These are phyloP conservation scores for Sarocladium strictum DNA, from an alignment of 2,329 filamentous ascomycete genomes.

Conservation along the genomic window DNA sequence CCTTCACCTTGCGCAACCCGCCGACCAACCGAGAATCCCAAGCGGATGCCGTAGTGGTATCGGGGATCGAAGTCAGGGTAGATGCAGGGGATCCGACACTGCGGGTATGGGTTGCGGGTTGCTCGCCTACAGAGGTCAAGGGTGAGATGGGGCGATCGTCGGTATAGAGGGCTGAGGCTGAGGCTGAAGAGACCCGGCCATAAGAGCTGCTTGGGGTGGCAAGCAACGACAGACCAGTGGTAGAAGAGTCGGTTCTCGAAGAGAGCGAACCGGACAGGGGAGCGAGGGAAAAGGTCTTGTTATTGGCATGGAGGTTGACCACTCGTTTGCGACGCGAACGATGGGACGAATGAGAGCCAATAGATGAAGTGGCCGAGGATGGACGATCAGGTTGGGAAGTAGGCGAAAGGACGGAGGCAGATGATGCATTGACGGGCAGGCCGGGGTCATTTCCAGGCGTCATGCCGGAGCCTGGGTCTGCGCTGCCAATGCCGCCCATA, in stretches of 20 bases:
- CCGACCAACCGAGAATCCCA: conserved; percentile 51
- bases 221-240: conserved; percentile 31
- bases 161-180: conserved; percentile 40
- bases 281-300: conserved; percentile 53
- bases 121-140: conserved; percentile 41
- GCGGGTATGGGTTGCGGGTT: conserved; percentile 11
- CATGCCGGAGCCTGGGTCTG: neutral
- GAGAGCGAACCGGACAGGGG: conserved; percentile 19
- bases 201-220: conserved; percentile 43
- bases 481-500: neutral
- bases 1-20: conserved; percentile 45
- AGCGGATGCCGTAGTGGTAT: conserved; percentile 28
- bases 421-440: conserved; percentile 2
- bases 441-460: conserved; percentile 9
- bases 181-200: conserved; percentile 36
- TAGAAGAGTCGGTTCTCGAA: conserved; percentile 23
- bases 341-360: conserved; percentile 5
- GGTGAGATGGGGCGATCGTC: conserved; percentile 44
- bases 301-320: conserved; percentile 49
- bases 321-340: conserved; percentile 22
- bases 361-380: conserved; percentile 21
- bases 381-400: conserved; percentile 15
- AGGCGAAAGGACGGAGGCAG: neutral
- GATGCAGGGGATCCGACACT: conserved; percentile 8
- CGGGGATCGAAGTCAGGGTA: conserved; percentile 14